Conservation (phyloP, 139 green algal species). For the Diplosphaera chodatii region DNA sequence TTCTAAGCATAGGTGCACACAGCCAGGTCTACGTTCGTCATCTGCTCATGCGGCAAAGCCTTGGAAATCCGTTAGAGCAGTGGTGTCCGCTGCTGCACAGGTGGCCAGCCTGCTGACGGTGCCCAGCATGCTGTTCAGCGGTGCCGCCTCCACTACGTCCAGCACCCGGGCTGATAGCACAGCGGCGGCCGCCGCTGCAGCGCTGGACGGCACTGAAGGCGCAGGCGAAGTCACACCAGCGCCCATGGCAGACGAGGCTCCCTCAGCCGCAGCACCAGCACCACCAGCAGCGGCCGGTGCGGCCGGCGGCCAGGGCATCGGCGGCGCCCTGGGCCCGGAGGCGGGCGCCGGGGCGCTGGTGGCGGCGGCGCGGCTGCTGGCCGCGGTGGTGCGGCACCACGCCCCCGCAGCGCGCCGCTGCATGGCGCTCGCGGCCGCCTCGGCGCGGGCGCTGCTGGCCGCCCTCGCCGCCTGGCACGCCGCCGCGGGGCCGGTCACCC, state of each 20-base stretch:
- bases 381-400: slow-evolving; percentile 19
- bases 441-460: slow-evolving; percentile 17
- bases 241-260: too few species aligned
- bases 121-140: slow-evolving; percentile 1
- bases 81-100: too few species aligned
- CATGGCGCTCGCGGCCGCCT: slow-evolving; percentile 19
- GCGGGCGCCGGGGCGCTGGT: slow-evolving; percentile 11
- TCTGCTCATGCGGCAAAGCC: too few species aligned
- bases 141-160: too few species aligned
- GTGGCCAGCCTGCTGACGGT: slow-evolving; percentile 1
- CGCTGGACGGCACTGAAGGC: too few species aligned
- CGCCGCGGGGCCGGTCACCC: not conserved
- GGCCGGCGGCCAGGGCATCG: slow-evolving; percentile 1
- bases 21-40: too few species aligned
- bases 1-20: too few species aligned
- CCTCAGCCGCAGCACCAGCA: too few species aligned
- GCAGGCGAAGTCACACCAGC: too few species aligned
- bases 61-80: too few species aligned
- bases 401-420: slow-evolving; percentile 12
- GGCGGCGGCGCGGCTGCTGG: slow-evolving; percentile 15
- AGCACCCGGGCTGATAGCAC: not conserved
- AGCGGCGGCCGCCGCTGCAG: not conserved
- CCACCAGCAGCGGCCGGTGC: too few species aligned
- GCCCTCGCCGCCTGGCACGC: slow-evolving; percentile 14
- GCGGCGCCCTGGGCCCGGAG: not conserved